Conservation (phyloP, 306 rosid species). For the Vigna nakashimae region DNA sequence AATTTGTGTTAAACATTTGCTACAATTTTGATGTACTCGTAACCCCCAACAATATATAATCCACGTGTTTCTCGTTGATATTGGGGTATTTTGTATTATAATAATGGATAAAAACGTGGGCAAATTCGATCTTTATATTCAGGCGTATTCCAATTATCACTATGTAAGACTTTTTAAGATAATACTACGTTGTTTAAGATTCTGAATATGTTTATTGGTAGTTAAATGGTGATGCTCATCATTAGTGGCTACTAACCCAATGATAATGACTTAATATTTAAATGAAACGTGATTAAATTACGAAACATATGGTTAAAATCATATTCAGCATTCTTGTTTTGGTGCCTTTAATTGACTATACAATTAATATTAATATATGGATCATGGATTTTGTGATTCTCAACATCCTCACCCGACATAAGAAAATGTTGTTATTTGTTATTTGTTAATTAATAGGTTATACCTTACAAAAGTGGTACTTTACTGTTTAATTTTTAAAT, state of each 20-base stretch:
- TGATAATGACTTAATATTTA: background rate
- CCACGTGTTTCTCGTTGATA: too few species aligned
- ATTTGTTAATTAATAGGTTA: background rate
- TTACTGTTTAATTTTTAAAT: background rate
- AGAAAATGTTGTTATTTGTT: background rate
- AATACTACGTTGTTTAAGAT: background rate
- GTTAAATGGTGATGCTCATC: background rate
- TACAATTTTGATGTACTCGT: too few species aligned
- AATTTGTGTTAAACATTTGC: too few species aligned
- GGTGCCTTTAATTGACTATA: background rate
- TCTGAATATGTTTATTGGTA: background rate
- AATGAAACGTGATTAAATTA: conserved; percentile 34
- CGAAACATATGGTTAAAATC: conserved; percentile 5
- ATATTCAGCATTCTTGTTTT: background rate
- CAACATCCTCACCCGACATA: background rate
- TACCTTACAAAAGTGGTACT: background rate
- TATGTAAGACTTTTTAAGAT: background rate
- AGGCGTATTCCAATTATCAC: background rate
- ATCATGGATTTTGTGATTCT: conserved; percentile 10
- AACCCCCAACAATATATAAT: too few species aligned
- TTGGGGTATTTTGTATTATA: too few species aligned
- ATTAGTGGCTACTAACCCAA: background rate
- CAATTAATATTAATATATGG: background rate
- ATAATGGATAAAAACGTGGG: too few species aligned
- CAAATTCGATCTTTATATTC: too few species aligned